Evolutionary conservation across 768 basidiomycete species (phyloP).

Genomic region (Termitomyces sp.): DNA sequence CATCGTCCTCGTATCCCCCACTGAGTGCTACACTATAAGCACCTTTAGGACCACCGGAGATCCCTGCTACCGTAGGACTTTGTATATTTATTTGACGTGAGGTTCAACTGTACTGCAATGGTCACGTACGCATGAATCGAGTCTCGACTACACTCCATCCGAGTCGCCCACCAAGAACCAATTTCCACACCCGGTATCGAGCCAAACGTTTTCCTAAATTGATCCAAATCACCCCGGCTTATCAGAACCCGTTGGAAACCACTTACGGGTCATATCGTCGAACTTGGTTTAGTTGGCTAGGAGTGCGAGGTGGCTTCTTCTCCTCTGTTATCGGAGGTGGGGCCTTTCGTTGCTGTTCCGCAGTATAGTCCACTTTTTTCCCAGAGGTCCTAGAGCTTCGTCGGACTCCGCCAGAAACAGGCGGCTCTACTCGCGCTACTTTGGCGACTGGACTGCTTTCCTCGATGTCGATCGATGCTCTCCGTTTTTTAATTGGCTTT

Average conservation of each 20-base stretch:
- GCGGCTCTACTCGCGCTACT: constrained; percentile 20
- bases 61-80: constrained; percentile 83
- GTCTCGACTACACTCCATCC: constrained; percentile 67
- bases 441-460: constrained; percentile 19
- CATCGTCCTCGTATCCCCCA: constrained; percentile 85
- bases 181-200: constrained; percentile 72
- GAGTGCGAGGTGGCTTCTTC: constrained; percentile 27
- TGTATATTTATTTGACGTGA: neutral
- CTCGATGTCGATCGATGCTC: constrained; percentile 20
- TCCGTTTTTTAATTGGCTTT: constrained; percentile 35
- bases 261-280: constrained; percentile 49
- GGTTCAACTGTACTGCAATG: neutral
- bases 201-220: constrained; percentile 67
- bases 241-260: neutral
- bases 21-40: constrained; percentile 85
- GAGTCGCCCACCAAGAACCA: constrained; percentile 78
- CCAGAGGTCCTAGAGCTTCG: constrained; percentile 64
- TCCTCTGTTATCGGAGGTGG: constrained; percentile 32
- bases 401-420: constrained; percentile 31
- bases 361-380: constrained; percentile 49
- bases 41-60: constrained; percentile 58
- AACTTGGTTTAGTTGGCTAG: constrained; percentile 14
- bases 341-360: constrained; percentile 29
- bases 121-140: constrained; percentile 77
- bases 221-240: neutral